These are phyloP conservation scores for Nakazawaea wickerhamii DNA, from an alignment of 805 yeast species.

Conservation along the genomic window DNA sequence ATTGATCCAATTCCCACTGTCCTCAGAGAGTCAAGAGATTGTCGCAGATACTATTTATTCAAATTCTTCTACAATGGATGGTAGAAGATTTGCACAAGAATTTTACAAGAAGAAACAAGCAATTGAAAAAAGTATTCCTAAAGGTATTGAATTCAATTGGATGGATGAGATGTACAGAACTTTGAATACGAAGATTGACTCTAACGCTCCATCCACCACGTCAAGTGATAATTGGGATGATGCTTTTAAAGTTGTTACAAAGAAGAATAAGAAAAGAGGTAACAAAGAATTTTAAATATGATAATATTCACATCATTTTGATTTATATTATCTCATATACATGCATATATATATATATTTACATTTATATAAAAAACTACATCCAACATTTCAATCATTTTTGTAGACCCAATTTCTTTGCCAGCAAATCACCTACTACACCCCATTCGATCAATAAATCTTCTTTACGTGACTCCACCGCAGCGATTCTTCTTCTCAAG, in stretches of 20 bases:
- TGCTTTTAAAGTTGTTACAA: slow-evolving; percentile 52
- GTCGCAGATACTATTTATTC: slow-evolving; percentile 90
- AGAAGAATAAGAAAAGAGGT: slow-evolving; percentile 46
- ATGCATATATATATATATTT: not conserved
- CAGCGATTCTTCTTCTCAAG: slow-evolving; percentile 62
- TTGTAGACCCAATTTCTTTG: slow-evolving; percentile 5
- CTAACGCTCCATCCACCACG: slow-evolving; percentile 16
- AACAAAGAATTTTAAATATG: slow-evolving; percentile 10
- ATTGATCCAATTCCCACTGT: slow-evolving; percentile 73
- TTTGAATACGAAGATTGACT: slow-evolving; percentile 16
- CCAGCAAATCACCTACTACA: slow-evolving; percentile 10
- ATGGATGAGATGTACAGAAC: slow-evolving; percentile 50
- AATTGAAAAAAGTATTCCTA: slow-evolving; percentile 56
- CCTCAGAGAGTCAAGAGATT: slow-evolving; percentile 70
- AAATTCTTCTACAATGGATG: slow-evolving; percentile 86
- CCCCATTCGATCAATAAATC: slow-evolving; percentile 29
- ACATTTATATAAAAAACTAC: not conserved
- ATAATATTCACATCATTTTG: not conserved
- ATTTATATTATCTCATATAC: not conserved
- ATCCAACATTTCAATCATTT: not conserved
- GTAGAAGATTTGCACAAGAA: slow-evolving; percentile 89
- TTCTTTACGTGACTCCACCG: slow-evolving; percentile 39
- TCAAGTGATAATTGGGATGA: slow-evolving; percentile 50
- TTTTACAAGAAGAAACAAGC: slow-evolving; percentile 71
- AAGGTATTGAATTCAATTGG: slow-evolving; percentile 56